A percentile compares a stretch with the other conserved stretches of the same genome.
These are phyloP conservation scores for Umbellularia californica DNA, from an alignment of 164 flowering plant species.

Conservation along the genomic window DNA sequence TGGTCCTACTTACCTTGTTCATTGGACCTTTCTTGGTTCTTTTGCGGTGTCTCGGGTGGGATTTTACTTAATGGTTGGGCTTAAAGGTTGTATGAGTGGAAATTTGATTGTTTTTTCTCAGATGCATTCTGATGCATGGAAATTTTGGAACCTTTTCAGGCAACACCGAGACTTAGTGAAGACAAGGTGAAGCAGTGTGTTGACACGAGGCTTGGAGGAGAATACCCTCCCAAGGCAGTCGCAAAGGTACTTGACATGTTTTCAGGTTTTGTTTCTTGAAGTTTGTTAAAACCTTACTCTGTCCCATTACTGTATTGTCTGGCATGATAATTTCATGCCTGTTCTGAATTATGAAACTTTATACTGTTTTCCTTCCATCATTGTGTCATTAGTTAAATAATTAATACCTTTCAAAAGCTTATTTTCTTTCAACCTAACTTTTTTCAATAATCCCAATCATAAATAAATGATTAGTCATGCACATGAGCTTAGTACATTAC, in stretches of 20 bases:
- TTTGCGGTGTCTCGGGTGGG: neutral
- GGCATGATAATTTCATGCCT: neutral
- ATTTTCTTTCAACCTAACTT: neutral
- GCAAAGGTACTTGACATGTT: slow-evolving; percentile 54
- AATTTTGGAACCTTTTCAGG: slow-evolving; percentile 33
- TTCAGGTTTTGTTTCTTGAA: neutral
- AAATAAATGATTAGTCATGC: neutral
- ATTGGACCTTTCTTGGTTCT: neutral
- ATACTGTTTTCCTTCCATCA: neutral
- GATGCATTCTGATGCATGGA: neutral
- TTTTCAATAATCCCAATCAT: neutral
- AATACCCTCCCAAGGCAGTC: slow-evolving; percentile 82
- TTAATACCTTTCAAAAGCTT: neutral
- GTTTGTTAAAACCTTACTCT: neutral
- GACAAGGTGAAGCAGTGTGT: slow-evolving; percentile 87
- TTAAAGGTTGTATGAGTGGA: neutral
- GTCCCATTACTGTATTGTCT: neutral
- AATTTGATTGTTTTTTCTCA: slow-evolving; percentile 3
- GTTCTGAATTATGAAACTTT: neutral
- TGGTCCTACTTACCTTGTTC: neutral
- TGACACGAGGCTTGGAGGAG: slow-evolving; percentile 63
- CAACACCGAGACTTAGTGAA: slow-evolving; percentile 82
- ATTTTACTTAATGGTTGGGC: neutral
- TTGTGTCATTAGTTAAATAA: neutral
- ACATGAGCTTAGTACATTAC: too few species aligned